Base-by-base conservation (phyloP, 2,329 filamentous ascomycete genomes). In the Penicillium sclerotigenum region DNA sequence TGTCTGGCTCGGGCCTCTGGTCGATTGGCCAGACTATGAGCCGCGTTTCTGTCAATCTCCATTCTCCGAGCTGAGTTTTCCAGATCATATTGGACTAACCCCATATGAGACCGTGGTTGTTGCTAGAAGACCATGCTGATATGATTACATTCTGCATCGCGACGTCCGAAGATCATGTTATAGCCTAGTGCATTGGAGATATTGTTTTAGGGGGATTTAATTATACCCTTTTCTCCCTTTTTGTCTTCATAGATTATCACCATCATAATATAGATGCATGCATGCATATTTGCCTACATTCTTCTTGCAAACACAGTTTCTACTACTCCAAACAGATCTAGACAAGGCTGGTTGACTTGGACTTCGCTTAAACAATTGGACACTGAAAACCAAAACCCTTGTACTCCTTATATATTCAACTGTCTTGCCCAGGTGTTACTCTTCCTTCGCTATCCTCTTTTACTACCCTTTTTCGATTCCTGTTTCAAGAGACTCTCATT, bases 21-120 rank as follows among this genome's bases (percentile, higher is more conserved):
- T 61, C 7, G 69, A 72, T 41, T 72, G 69, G 69, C 46, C 46
- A 3, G 68, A 71, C 47, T 70, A 70, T 60, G 67, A 69, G 56
- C 37, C 45, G n/a, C 63, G 60, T 34, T 71, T 71, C 56, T 43
- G 40, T 11, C 36, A 56, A 16, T 68, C 64, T 18, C n/a, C 42
- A 5, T 69, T 66, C 40, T 63, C 54, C 14, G 42, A 62, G 5
- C 38, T 66, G 48, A 48, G 8, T 9, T 48, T 66, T 45, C 53
- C 59, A 18, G 64, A 64, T n/a, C 57, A 60, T 24, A 50, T 54
- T 16, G 69, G 69, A 13, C 14, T 70, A 24, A 57, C 65, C 22
- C 62, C 57, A 26, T 71, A 63, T 57, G 68, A 71, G 54, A 54
- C 57, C 52, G 40, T 62, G 46, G 65, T 61, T 33, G 36, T 69